A percentile compares a stretch with the other conserved stretches of the same genome.
phyloP scores from a whole-genome alignment of 306 rosid species.

The Lupinus albus region DNA sequence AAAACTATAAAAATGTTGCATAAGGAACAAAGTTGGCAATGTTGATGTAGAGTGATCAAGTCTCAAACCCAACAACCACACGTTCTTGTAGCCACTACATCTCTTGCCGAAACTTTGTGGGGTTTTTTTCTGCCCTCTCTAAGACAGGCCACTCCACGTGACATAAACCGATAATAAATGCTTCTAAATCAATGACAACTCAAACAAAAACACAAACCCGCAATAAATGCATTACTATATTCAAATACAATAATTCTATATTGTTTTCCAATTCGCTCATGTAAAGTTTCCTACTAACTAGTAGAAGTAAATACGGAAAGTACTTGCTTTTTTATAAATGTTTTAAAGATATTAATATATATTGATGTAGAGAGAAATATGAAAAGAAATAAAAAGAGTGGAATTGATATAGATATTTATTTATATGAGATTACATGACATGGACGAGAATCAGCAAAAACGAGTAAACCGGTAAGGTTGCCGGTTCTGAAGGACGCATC shows the following conservation, averaged over 20 bases:
- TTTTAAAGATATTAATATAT: no score
- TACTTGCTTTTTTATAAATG: no score
- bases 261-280: no score
- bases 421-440: no score
- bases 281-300: no score
- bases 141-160: slow-evolving; percentile 32
- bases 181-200: neutral
- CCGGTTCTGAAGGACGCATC: slow-evolving; percentile 34
- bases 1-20: neutral
- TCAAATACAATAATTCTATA: no score
- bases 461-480: slow-evolving; percentile 33
- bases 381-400: no score
- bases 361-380: no score
- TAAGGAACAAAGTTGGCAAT: neutral
- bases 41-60: slow-evolving; percentile 20
- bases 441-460: slow-evolving; percentile 1
- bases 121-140: neutral
- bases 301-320: no score
- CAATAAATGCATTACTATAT: slow-evolving; percentile 12
- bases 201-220: neutral
- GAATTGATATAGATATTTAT: no score
- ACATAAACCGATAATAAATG: neutral
- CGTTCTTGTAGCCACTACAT: neutral
- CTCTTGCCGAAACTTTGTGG: slow-evolving; percentile 31
- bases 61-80: slow-evolving; percentile 41